These are phyloP conservation scores for Aspergillus ellipticus DNA, from an alignment of 495 filamentous ascomycete genomes.

Conservation along the genomic window DNA sequence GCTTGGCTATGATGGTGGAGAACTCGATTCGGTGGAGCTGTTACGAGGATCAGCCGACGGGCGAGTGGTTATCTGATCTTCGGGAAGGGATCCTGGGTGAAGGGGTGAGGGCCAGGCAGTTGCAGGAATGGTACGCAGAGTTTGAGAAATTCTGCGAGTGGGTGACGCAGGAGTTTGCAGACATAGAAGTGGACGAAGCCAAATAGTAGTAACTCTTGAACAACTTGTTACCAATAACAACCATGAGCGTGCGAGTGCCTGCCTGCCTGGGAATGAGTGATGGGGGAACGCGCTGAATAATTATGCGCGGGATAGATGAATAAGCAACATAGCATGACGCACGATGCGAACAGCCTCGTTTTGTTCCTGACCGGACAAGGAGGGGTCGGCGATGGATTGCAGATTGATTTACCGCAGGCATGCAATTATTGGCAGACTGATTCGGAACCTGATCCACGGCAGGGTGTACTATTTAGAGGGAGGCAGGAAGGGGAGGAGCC, in stretches of 20 bases:
- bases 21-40: conserved; percentile 89
- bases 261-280: no score
- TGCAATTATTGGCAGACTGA: not conserved
- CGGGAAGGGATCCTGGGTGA: conserved; percentile 70
- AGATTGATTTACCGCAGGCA: not conserved
- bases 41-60: conserved; percentile 69
- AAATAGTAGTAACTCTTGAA: not conserved
- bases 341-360: no score
- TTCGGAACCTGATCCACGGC: not conserved
- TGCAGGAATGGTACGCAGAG: conserved; percentile 71
- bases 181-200: not conserved
- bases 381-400: no score
- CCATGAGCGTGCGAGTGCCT: no score
- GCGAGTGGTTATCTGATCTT: conserved; percentile 68
- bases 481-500: not conserved
- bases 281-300: no score
- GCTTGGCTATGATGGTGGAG: conserved; percentile 78
- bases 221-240: no score
- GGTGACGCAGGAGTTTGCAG: conserved; percentile 73
- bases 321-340: no score
- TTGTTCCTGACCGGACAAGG: no score
- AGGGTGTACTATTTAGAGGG: not conserved
- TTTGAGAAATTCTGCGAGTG: conserved; percentile 93
- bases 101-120: conserved; percentile 63
- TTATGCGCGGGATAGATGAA: no score